Base-by-base conservation (phyloP, 2,329 filamentous ascomycete species). In the Penicillium sp. region DNA sequence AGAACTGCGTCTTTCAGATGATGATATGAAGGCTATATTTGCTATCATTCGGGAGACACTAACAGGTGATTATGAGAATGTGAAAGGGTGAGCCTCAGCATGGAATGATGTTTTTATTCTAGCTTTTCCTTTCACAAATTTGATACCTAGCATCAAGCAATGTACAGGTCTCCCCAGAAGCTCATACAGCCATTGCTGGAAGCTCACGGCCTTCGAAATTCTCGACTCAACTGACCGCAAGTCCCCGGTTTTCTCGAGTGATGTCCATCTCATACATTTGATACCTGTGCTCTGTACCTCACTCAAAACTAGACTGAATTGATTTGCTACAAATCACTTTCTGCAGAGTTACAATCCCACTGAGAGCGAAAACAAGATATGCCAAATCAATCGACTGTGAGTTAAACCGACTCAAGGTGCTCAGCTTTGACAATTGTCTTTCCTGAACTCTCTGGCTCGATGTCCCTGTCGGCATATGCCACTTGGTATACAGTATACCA, bases 1-100 rank as follows among this genome's bases (percentile, higher is more conserved):
- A 11, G 73, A 76, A 58, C 68, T 73, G 57, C 64, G 75, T 40
- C 64, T 77, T 39, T 66, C 63, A 14, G 64, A 74, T 49, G 73
- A 74, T 42, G 66, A 75, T 59, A 66, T 75, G 13, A 52, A 55
- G 44, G 62, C 60, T 56, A 68, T 77, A 21, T 55, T 76, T 57
- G 58, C 44, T 24, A 70, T 75, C 56, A 67, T 77, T 54, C 63
- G 67, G 53, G 66, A 73, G 58, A 67, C 67, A 2, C 56, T 77
- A 49, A 65, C 32, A 16, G 56, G 56, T 18, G 43, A 59, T 45
- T 62, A 62, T 46, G 56, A 50, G 16, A 54, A 54, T 3, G 43
- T 38, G 46, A 56, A 47, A 48, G 42, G 46, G 31, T 50, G 50
- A 40, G 16, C 6, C 11, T 13, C 34, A 36, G 13, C 6, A 36